Percentiles rank a stretch among this genome's conserved stretches.
phyloP scores from a whole-genome alignment of 305 asterid species.

The Fraxinus sp. region DNA sequence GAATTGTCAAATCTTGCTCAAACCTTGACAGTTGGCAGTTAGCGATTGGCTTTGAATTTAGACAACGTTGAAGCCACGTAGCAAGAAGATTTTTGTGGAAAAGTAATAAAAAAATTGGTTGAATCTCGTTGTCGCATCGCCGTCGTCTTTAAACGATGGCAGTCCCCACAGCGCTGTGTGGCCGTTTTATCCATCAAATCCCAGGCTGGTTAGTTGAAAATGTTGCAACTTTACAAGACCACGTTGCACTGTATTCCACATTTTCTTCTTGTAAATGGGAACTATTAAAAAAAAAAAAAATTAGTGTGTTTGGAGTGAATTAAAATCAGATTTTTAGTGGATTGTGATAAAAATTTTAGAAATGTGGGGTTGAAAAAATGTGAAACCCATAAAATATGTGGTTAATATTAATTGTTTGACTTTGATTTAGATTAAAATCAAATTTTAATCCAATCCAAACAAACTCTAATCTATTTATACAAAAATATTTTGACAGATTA shows the following conservation, averaged over 20 bases:
- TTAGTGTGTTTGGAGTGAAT: too few species aligned
- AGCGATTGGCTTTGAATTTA: constrained; percentile 20
- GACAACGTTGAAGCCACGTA: constrained; percentile 8
- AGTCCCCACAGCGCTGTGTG: constrained; percentile 13
- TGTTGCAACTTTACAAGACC: constrained; percentile 34
- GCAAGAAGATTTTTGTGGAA: constrained; percentile 10
- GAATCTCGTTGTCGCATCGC: constrained; percentile 27
- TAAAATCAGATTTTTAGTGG: too few species aligned
- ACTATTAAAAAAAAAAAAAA: too few species aligned
- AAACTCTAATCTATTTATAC: too few species aligned
- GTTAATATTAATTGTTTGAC: too few species aligned
- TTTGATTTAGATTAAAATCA: too few species aligned
- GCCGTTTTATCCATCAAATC: not conserved
- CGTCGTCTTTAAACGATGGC: constrained; percentile 27
- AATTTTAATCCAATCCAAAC: too few species aligned
- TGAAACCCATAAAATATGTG: too few species aligned
- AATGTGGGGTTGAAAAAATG: too few species aligned
- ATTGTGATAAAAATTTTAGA: too few species aligned
- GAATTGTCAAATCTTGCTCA: not conserved
- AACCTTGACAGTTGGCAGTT: constrained; percentile 4
- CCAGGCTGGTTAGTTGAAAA: constrained; percentile 34
- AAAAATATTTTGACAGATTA: too few species aligned
- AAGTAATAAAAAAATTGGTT: not conserved
- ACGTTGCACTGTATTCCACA: not conserved
- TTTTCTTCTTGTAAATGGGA: not conserved